Conservation (phyloP, 441 rosid species). For the Erodium trifolium region DNA sequence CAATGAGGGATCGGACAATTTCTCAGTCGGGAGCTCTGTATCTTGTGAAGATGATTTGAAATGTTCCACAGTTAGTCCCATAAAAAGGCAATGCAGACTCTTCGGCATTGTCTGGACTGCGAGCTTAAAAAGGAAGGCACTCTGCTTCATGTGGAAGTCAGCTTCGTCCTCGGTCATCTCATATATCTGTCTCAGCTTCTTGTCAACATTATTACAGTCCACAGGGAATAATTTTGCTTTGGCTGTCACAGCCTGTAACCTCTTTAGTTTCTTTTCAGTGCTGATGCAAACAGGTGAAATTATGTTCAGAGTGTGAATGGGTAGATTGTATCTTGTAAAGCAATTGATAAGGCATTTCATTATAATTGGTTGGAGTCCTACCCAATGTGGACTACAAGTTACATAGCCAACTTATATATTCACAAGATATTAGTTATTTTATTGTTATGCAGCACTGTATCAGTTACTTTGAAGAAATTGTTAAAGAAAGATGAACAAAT, state of each 20-base stretch:
- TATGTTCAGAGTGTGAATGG: not conserved
- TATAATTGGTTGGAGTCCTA: not conserved
- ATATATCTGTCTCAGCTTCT: conserved; percentile 80
- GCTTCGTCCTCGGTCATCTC: conserved; percentile 91
- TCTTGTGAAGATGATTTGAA: conserved; percentile 49
- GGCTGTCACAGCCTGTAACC: conserved; percentile 59
- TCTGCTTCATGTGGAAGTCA: conserved; percentile 85
- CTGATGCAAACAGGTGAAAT: conserved; percentile 34
- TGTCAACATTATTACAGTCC: conserved; percentile 83
- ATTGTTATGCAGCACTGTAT: not conserved
- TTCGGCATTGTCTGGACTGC: conserved; percentile 90
- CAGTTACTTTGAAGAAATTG: not conserved
- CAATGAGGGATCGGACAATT: conserved; percentile 54
- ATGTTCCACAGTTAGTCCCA: conserved; percentile 83
- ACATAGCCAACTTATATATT: not conserved
- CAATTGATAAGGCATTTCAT: not conserved
- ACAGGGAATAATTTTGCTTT: conserved; percentile 59
- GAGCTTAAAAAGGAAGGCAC: conserved; percentile 85
- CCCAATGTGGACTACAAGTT: too few species aligned
- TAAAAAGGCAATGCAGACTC: conserved; percentile 84
- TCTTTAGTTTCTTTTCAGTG: conserved; percentile 47
- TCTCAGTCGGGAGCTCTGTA: conserved; percentile 39
- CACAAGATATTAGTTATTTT: not conserved
- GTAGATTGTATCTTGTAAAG: not conserved
- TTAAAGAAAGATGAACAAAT: not conserved